Evolutionary conservation across 148 eudicot genomes (phyloP), one percentile per base, ranked within the genome.

Genomic region (Pouteria glomerata): DNA sequence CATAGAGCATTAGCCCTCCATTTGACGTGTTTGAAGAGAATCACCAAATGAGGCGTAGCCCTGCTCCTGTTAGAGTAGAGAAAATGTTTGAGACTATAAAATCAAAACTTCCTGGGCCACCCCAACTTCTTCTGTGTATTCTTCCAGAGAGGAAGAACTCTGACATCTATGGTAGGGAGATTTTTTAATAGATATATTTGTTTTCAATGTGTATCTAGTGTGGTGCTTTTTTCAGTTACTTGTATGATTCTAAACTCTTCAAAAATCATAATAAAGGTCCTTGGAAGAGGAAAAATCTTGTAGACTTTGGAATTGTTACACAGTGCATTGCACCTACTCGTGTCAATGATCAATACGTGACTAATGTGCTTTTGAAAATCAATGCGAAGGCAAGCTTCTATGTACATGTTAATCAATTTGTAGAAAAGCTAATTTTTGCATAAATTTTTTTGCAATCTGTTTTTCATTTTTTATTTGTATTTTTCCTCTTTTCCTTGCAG

Each of bases 111-210:
- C 77, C 64, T 3, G 75, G 70, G 18, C 76, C 78, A 30, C 84
- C 84, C 0, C 66, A 72, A 11, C 71, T 81, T 29, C 50, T 78
- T 71, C 76, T 81, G 0, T 81, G 84, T 47, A 57, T 81, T 29
- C 78, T 81, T 48, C 75, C 81, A 15, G 81, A 77, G 26, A 81
- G 71, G 76, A 81, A 81, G 50, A 77, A 73, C 69, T 73, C 69
- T 3, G 81, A 77, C 47, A 12, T 77, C 12, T 81, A 81, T 41
- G 80, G 84, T 81, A n/a, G n/a, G n/a, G n/a, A n/a, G n/a, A n/a
- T n/a, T n/a, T n/a, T n/a, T n/a, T n/a, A n/a, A n/a, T n/a, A n/a
- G n/a, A n/a, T n/a, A n/a, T n/a, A n/a, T n/a, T n/a, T n/a, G n/a
- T n/a, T n/a, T n/a, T n/a, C n/a, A n/a, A n/a, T n/a, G n/a, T n/a